Evolutionary conservation across 768 basidiomycete genomes (phyloP).

Genomic region (Lenzites betulinus): DNA sequence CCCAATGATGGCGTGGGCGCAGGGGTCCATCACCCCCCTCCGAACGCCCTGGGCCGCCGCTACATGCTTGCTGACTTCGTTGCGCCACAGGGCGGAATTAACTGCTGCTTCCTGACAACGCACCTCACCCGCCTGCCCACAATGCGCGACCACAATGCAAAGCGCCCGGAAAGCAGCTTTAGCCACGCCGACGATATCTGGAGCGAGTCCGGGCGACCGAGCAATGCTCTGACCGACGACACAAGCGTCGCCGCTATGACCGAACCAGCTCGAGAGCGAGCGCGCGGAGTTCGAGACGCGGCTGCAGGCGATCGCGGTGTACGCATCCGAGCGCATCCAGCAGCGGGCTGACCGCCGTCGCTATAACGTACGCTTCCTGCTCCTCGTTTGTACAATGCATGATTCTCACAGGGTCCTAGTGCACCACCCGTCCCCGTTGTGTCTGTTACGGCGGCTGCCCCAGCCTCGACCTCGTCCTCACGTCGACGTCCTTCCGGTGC

Average conservation of each 20-base stretch:
- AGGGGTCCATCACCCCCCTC: too few species aligned
- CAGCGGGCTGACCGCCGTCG: background rate
- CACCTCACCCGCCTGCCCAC: too few species aligned
- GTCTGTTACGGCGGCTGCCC: background rate
- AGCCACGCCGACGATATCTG: conserved; percentile 88
- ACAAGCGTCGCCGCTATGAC: conserved; percentile 76
- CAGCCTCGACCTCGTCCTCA: background rate
- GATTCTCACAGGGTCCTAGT: background rate
- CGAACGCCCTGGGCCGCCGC: too few species aligned
- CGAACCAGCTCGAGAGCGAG: conserved; percentile 63
- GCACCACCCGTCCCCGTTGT: background rate
- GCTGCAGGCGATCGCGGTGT: conserved; percentile 60
- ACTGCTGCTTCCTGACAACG: too few species aligned
- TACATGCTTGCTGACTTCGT: too few species aligned
- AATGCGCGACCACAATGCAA: conserved; percentile 77
- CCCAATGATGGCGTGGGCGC: too few species aligned
- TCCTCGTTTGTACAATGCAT: background rate
- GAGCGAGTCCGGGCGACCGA: conserved; percentile 87
- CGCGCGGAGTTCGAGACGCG: conserved; percentile 58
- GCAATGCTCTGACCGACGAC: conserved; percentile 82
- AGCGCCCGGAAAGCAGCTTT: conserved; percentile 86
- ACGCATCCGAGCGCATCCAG: conserved; percentile 49
- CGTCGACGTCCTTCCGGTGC: conserved; percentile 9
- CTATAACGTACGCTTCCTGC: background rate
- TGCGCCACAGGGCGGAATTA: too few species aligned